Evolutionary conservation across 208 protist genomes (phyloP), one percentile per base, ranked within the genome.

Genomic region (Trypanosoma rangeli): DNA sequence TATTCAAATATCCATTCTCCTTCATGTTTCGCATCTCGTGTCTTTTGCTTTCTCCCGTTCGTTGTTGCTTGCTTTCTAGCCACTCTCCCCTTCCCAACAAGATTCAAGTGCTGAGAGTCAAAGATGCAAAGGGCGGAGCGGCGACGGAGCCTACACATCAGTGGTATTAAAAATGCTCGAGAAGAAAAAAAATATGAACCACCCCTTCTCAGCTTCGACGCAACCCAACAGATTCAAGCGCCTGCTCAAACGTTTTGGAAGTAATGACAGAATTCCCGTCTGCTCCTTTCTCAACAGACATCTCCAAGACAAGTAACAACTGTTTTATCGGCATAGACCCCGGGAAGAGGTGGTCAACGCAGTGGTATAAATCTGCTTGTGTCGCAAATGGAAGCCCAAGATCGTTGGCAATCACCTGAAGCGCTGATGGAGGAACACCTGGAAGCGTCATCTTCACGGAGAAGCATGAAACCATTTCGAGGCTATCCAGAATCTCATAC

Each of bases 391-490:
- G 22, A 48, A 92, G 70, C 29, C 74, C 73, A 26, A 94, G 69
- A 15, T 70, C 64, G 12, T 68, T 54, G 46, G 82, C 79, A 50
- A 95, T 71, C 49, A 68, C 29, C 33, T 71, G 61, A 12, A 95
- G 59, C 37, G 77, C 70, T 13, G 80, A 39, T 39, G 70, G 63
- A 26, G 82, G 76, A 16, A 93, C 79, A 0, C 57, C 57, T 4
- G 87, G 83, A 37, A 95, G 53, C 62, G 87, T 72, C 73, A 92
- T 62, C 70, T 95, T 90, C 37, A 93, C 84, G 50, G 97, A 91
- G 73, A 99, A 99, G 63, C 84, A 87, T 31, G 90, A 84, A 37
- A 73, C 73, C 31, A 99, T 64, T 73, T 98, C 97, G 57, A 99
- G 80, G 44, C 82, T 85, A 54, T 95, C 82, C 60, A 99, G 80